phyloP scores from a whole-genome alignment of 106 monocot species.

The Dendrobium officinale region DNA sequence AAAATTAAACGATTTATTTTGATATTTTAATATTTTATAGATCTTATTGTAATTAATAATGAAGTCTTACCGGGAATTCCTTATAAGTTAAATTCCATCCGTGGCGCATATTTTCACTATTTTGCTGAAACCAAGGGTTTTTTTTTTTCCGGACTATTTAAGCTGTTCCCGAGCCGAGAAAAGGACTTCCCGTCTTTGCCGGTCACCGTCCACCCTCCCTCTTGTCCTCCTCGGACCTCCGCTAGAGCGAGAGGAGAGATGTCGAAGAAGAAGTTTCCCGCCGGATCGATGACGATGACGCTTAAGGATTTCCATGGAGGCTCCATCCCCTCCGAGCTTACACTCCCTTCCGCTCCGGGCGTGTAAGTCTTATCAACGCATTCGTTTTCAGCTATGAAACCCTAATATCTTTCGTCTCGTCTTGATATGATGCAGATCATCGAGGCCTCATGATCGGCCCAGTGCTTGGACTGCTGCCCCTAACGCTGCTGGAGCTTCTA shows the following conservation, averaged over 20 bases:
- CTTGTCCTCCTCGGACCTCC: not conserved
- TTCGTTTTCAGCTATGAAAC: conserved; percentile 2
- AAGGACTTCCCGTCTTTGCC: not conserved
- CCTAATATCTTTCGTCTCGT: not conserved
- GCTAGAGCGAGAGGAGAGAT: conserved; percentile 20
- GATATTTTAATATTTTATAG: too few species aligned
- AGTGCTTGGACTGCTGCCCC: conserved; percentile 12
- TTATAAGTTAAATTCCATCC: too few species aligned
- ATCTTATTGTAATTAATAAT: too few species aligned
- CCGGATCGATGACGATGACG: conserved; percentile 79
- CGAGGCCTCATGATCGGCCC: conserved; percentile 37
- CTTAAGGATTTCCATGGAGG: conserved; percentile 98
- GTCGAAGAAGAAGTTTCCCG: conserved; percentile 86
- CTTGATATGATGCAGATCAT: conserved; percentile 25
- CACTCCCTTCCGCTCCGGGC: conserved; percentile 95
- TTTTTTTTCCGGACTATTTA: not conserved
- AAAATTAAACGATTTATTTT: too few species aligned
- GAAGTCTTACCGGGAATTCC: too few species aligned
- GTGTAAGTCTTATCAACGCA: conserved; percentile 29
- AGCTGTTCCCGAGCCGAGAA: not conserved
- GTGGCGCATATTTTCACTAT: too few species aligned
- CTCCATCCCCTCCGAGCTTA: conserved; percentile 87
- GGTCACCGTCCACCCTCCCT: not conserved
- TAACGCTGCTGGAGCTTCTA: conserved; percentile 12
- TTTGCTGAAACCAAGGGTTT: not conserved